Evolutionary conservation across 495 filamentous ascomycete species (phyloP), one percentile per base, ranked within the genome.

Genomic region (Trichocladium antarcticum): DNA sequence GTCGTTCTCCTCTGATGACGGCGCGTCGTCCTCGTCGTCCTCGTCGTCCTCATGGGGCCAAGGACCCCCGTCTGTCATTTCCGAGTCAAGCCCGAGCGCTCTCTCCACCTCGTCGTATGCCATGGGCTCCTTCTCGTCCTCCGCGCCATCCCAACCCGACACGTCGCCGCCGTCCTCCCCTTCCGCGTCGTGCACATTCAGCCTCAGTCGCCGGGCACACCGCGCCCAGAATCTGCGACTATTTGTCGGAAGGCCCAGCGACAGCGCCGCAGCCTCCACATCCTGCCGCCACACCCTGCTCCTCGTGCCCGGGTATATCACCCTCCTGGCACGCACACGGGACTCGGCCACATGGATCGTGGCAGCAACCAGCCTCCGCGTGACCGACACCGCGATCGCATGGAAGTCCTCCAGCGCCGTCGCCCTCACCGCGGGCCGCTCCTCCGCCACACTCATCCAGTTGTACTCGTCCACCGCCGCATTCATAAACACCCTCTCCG

Each of bases 401-500:
- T 89, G 74, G 44, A 93, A 82, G 49, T 94, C 87, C 19, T 76
- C 72, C 10, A 90, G 73, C 1, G 83, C 81, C 5, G 75, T 85
- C 53, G 64, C 73, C 56, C 69, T 74, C 14, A 95, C 77, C 0
- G 83, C 75, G 0, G 88, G 87, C 3, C 53, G 61, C 21, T 84
- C 75, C 3, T 41, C 50, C 1, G 50, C 51, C 4, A 83, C 42
- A 45, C 67, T 65, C 14, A 58, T 66, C 85, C 85, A 94, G 56
- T 87, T 87, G 40, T 80, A 72, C 34, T 82, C 76, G 17, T 66
- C 59, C 35, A 74, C 66, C 2, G 70, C 65, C 5, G 76, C 74
- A 60, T 92, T 90, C 89, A 95, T 93, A 57, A 93, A 92, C 1
- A 90, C 34, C 4, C 70, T 68, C 19, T 72, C 67, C 0, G 85